Evolutionary conservation across 208 protist species (phyloP), one percentile per base, ranked within the genome.

Genomic region (Trypanosoma platydactyli): DNA sequence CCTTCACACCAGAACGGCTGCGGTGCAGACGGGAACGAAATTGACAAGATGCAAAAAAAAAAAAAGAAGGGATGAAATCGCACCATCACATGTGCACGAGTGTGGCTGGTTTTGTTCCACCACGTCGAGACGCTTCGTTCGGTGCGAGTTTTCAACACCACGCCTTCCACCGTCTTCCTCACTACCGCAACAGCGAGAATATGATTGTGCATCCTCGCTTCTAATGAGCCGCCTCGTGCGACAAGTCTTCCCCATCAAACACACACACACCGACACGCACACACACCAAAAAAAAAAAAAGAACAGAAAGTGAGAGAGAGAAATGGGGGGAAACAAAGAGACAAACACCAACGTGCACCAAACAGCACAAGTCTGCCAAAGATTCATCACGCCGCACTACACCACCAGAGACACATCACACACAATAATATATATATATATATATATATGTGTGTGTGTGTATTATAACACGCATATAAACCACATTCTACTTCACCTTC

Each of bases 401-500:
- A 51, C 5, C 30, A 52, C 45, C 63, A 15, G 0, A 33, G 13
- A 40, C 49, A 5, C 7, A 49, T 15, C 29, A 5, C 35, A 56
- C 44, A 29, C 4, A 64, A 22, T 41, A 24, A 64, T 22, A 42
- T 30, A 64, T 38, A 55, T 22, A 46, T 51, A 30, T 13, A 60
- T 24, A 60, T 22, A 44, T 44, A 44, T 22, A 7, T 51, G 20
- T 51, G 46, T 46, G 46, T 60, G 33, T 60, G 33, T 46, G 46
- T 57, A 40, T 57, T 57, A 40, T 57, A 45, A n/a, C 25, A 48
- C 13, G n/a, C 44, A 48, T 22, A 4, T 22, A 16, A 22, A 9
- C 6, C 5, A 53, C 29, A n/a, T 22, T 35, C 54, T 60, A 70
- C 57, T 65, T 69, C 24, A 58, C 20, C 64, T 83, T 84, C 63